phyloP scores from a whole-genome alignment of 768 basidiomycete species.

The Trametes meyenii region DNA sequence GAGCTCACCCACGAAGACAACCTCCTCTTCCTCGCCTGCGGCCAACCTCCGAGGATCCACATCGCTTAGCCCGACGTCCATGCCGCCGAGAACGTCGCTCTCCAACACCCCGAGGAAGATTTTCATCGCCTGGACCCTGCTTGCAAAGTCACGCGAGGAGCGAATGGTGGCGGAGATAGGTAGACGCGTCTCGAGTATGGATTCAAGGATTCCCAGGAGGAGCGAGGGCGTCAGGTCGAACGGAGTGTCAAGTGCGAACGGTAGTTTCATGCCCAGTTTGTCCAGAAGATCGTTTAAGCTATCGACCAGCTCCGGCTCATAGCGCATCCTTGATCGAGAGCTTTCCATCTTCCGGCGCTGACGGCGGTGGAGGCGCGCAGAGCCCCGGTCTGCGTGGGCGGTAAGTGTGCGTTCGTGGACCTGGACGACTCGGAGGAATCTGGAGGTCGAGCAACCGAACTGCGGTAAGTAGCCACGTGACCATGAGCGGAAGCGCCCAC shows the following conservation, averaged over 20 bases:
- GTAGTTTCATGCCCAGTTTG: slow-evolving; percentile 32
- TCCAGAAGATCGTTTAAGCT: slow-evolving; percentile 37
- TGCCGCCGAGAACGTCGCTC: slow-evolving; percentile 55
- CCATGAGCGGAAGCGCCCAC: background rate
- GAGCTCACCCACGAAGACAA: slow-evolving; percentile 64
- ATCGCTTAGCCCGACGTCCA: slow-evolving; percentile 64
- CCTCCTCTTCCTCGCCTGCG: slow-evolving; percentile 64
- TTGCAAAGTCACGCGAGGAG: slow-evolving; percentile 37
- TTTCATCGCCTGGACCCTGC: slow-evolving; percentile 68
- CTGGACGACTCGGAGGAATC: too few species aligned
- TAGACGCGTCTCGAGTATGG: slow-evolving; percentile 56
- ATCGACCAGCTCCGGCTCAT: slow-evolving; percentile 16
- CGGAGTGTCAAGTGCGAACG: slow-evolving; percentile 38
- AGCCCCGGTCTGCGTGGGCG: background rate
- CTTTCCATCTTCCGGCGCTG: background rate
- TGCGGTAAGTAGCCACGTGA: slow-evolving; percentile 5
- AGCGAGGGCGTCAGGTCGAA: slow-evolving; percentile 71
- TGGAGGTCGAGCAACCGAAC: background rate
- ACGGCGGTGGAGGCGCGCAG: background rate
- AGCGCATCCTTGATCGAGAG: background rate
- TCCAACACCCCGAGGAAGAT: slow-evolving; percentile 76
- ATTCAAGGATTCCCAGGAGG: slow-evolving; percentile 70
- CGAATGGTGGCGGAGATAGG: slow-evolving; percentile 44
- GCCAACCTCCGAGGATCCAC: slow-evolving; percentile 70
- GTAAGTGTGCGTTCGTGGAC: too few species aligned